A percentile compares a stretch with the other conserved stretches of the same genome.
Evolutionary conservation across 192 early-diverging fungal species (phyloP).

Genomic region (Rhizophagus prolifer): DNA sequence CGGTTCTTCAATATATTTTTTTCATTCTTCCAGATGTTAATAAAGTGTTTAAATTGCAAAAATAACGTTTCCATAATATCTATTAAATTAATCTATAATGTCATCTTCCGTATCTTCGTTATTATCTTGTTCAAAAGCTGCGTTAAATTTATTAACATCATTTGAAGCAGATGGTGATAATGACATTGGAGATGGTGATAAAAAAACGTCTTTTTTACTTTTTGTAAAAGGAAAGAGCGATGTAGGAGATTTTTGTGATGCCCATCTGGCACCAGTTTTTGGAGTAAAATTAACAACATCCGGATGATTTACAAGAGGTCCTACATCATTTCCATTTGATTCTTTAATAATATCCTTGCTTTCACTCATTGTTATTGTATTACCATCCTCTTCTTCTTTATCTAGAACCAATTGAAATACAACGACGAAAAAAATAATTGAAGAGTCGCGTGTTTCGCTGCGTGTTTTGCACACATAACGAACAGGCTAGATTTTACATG

Average conservation of each 20-base stretch:
- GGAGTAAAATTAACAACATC: not conserved
- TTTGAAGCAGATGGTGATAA: not conserved
- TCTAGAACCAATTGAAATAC: slow-evolving; percentile 55
- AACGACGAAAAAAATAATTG: slow-evolving; percentile 65
- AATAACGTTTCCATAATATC: no score
- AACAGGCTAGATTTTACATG: slow-evolving; percentile 63
- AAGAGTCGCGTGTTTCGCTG: slow-evolving; percentile 60
- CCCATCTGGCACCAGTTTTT: slow-evolving; percentile 4
- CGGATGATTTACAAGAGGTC: not conserved
- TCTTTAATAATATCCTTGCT: not conserved
- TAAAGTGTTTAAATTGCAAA: no score
- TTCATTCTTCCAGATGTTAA: no score
- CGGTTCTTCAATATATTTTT: no score
- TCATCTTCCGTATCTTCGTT: not conserved
- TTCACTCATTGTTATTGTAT: not conserved
- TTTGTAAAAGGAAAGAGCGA: not conserved
- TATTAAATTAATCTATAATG: not conserved
- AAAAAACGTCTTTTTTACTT: not conserved
- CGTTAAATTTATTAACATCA: not conserved
- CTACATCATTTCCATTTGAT: not conserved
- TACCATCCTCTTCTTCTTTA: slow-evolving; percentile 25
- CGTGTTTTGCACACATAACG: slow-evolving; percentile 69
- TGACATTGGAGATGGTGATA: not conserved
- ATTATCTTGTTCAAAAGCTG: not conserved
- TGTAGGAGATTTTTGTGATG: slow-evolving; percentile 16